Evolutionary conservation across 306 rosid genomes (phyloP), one percentile per base, ranked within the genome.

Genomic region (Arachis hypogaea): DNA sequence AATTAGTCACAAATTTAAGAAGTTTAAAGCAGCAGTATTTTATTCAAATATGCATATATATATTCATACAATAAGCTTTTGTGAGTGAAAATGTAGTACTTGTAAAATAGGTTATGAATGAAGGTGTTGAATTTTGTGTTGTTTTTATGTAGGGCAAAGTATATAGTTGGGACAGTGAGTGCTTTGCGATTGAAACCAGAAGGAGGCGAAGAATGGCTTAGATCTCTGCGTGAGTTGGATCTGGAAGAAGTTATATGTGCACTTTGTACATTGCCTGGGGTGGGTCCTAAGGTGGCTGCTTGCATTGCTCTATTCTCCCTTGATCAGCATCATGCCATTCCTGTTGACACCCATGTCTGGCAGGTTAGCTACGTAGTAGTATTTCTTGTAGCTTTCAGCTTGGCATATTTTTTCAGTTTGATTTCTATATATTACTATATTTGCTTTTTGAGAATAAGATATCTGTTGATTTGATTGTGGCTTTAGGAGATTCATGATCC

Each of bases 261-360:
- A 12, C 97, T 93, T 66, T 83, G 74, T 16, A 80, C 90, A 6
- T 82, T 94, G 43, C 97, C 97, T 36, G 97, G 97, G 56, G 97
- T 94, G 59, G 98, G 98, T 61, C 98, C 97, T 10, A 94, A 91
- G 84, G 98, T 94, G 70, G 98, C 97, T 40, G 96, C 98, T 44
- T 94, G 98, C 73, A 78, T 94, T 16, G 96, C 98, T 75, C 96
- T 94, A 42, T 94, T 88, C 85, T 94, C 97, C 29, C 98, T 94
- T 38, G 98, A 94, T 82, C 98, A 94, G 56, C 98, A 91, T 64
- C 90, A 89, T 63, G 98, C 96, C 46, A 86, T 94, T 86, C 97
- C 97, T 43, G 98, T 94, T 30, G 98, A 94, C 66, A 92, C 97
- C 3, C 98, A 91, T 12, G 97, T 94, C 11, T 94, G 97, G 97